A percentile compares a stretch with the other conserved stretches of the same genome.
phyloP scores from a whole-genome alignment of 2,329 filamentous ascomycete genomes.

The Aspergillus jensenii region DNA sequence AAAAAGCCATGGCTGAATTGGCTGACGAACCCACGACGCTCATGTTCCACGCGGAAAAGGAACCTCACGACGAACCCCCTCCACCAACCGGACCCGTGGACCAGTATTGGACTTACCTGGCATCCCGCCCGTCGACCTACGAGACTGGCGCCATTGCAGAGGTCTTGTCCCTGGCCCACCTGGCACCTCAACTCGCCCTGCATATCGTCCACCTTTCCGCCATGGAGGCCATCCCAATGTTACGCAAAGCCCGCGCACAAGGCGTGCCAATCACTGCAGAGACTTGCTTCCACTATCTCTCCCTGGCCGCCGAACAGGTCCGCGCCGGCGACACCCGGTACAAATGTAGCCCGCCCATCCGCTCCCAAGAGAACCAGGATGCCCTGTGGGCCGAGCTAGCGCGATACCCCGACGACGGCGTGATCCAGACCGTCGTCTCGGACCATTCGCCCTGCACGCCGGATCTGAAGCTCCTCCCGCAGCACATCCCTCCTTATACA shows the following conservation, averaged over 20 bases:
- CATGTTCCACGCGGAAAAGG: conserved; percentile 99
- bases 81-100: conserved; percentile 65
- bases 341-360: conserved; percentile 94
- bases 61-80: conserved; percentile 70
- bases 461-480: conserved; percentile 82
- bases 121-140: conserved; percentile 83
- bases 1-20: conserved; percentile 75
- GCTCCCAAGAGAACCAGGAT: conserved; percentile 77
- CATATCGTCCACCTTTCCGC: conserved; percentile 94
- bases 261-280: conserved; percentile 89
- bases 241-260: conserved; percentile 67
- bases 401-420: conserved; percentile 62
- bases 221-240: conserved; percentile 79
- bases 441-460: conserved; percentile 97
- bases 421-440: conserved; percentile 87
- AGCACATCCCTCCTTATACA: conserved; percentile 58
- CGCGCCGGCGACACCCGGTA: conserved; percentile 83
- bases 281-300: conserved; percentile 94
- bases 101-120: conserved; percentile 84
- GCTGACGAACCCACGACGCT: conserved; percentile 81
- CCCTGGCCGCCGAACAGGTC: conserved; percentile 78
- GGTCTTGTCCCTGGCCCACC: conserved; percentile 78
- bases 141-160: conserved; percentile 89
- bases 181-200: conserved; percentile 78
- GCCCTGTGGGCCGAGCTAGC: conserved; percentile 80